phyloP scores from a whole-genome alignment of 1,284 basidiomycete species.

The Ceratobasidium sp. region DNA sequence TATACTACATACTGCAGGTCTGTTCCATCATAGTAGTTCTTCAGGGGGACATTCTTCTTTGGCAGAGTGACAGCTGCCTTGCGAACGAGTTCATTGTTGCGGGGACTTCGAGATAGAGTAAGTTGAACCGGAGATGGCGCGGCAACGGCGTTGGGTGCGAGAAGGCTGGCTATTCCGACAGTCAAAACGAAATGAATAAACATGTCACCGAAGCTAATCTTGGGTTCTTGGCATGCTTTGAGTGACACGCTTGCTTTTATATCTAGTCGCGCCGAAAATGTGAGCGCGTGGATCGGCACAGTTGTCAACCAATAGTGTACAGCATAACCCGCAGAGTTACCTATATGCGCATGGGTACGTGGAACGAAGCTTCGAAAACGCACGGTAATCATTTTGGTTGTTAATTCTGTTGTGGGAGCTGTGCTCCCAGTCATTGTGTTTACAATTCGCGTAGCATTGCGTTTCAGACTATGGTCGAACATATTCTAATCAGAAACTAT shows the following conservation, averaged over 20 bases:
- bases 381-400: no score
- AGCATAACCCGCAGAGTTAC: no score
- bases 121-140: not conserved
- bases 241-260: not conserved
- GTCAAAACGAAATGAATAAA: not conserved
- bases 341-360: no score
- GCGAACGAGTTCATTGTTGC: not conserved
- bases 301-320: no score
- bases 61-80: not conserved
- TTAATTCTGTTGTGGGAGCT: no score
- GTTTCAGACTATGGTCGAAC: no score
- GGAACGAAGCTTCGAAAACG: no score
- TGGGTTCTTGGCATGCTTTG: not conserved
- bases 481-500: no score
- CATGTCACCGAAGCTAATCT: not conserved
- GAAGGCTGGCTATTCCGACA: not conserved
- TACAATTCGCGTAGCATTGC: no score
- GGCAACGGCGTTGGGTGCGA: not conserved
- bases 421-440: no score
- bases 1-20: slow-evolving; percentile 43
- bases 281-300: no score
- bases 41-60: slow-evolving; percentile 32
- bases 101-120: slow-evolving; percentile 6
- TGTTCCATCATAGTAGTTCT: slow-evolving; percentile 45
- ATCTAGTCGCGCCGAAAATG: not conserved